Base-by-base conservation (phyloP, 345 rosid genomes). In the Sonneratia alba region DNA sequence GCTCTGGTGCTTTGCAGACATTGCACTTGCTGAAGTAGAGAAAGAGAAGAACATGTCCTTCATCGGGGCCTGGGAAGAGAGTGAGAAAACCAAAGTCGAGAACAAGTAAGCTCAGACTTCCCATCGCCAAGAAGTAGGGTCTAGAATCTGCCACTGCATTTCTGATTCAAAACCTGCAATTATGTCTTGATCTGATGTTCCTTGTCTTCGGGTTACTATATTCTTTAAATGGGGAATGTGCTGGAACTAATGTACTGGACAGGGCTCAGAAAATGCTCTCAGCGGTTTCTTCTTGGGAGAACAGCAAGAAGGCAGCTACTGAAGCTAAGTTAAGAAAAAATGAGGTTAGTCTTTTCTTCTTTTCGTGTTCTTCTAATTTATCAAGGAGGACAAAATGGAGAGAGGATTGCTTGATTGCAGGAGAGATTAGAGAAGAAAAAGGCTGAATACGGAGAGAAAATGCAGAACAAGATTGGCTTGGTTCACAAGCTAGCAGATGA, bases 1-100 rank as follows among this genome's bases (percentile, higher is more conserved):
- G 36, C 36, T 71, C 51, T 59, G 21, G 24, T 7, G 42, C 21
- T 19, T 49, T 51, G 70, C 84, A 94, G 98, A 94, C 78, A 42
- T 91, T 57, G 91, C 91, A 64, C 86, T 89, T 61, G 98, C 97
- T 7, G 91, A 85, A 59, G 73, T 94, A 71, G 93, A 91, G n/a
- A 92, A 85, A 62, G 97, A 80, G 69, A 95, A 87, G 82, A 80
- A 56, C 66, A 36, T 71, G 36, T 85, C 93, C 53, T 87, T 88
- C 64, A 70, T 92, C 74, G 87, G 73, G 83, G 97, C 99, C 67
- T 92, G 97, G 99, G 99, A 92, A 82, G 97, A 90, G 1, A 89
- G 85, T 8, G 93, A 95, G 81, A 92, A 90, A 75, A 37, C 85
- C 65, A 90, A 90, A 82, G 97, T 88, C 45, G 89, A 87, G 73